A percentile compares a stretch with the other conserved stretches of the same genome.
Evolutionary conservation across 192 early-diverging fungal species (phyloP).

Genomic region (Phycomyces nitens): DNA sequence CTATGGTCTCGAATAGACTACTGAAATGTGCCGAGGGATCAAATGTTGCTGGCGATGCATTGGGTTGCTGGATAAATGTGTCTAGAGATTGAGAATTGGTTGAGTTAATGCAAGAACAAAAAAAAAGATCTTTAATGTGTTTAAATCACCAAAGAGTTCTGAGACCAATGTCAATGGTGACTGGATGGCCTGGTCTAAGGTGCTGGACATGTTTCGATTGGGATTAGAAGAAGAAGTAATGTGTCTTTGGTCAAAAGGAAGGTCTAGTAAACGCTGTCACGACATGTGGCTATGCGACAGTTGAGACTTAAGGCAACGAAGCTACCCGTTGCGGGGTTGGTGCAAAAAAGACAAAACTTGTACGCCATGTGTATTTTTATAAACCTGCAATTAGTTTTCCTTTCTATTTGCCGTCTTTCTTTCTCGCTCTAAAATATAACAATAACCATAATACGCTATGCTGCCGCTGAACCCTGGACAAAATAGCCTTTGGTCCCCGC

Average conservation of each 20-base stretch:
- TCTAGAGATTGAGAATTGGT: constrained; percentile 5
- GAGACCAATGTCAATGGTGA: background rate
- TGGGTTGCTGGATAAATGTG: background rate
- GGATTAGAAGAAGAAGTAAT: constrained; percentile 1
- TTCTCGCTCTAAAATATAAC: background rate
- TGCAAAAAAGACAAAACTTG: background rate
- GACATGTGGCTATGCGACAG: background rate
- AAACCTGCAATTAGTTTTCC: constrained; percentile 2
- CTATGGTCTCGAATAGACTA: background rate
- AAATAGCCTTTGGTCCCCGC: too few relatives aligned
- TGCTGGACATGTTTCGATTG: background rate
- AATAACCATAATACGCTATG: too few relatives aligned
- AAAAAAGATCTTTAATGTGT: background rate
- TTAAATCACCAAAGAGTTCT: background rate
- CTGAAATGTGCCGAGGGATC: constrained; percentile 7
- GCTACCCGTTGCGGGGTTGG: background rate
- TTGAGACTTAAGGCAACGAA: background rate
- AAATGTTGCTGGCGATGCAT: constrained; percentile 1
- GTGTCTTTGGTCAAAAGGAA: background rate
- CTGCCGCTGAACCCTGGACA: too few relatives aligned
- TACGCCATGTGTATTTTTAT: background rate
- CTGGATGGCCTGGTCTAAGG: background rate
- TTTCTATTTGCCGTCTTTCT: constrained; percentile 6
- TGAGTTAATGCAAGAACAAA: background rate
- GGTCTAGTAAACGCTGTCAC: background rate